Base-by-base conservation (phyloP, 495 filamentous ascomycete species). In the Saxophila tyrrhenica region DNA sequence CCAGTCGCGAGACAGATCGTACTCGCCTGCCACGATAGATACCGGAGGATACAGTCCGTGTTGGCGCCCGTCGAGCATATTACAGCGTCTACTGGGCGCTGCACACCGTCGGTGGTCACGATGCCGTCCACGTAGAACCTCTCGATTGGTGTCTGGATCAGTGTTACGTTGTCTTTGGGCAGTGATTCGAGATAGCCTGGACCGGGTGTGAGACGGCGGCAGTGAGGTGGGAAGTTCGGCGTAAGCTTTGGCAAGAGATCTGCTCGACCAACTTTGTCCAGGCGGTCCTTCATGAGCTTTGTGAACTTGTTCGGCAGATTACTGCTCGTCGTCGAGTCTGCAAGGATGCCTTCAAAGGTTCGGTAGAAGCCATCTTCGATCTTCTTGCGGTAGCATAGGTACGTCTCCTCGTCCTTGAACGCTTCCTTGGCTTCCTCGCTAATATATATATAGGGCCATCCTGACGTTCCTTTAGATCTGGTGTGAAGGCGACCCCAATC, bases 11-110 rank as follows among this genome's bases (percentile, higher is more conserved):
- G 44, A 65, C 5, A 83, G 70, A 51, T 82, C 73, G 11, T 73
- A 61, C 0, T 74, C 75, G 51, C 72, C 61, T 2, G 73, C 71
- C 47, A 68, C 63, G 62, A 86, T 75, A 8, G 76, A 70, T 61
- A 85, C 86, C 0, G 76, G 77, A 0, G 80, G 78, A 75, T 73
- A 54, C 80, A 72, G 51, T 79, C 72, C 16, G 70, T 67, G 60
- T 86, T 80, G 23, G 79, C 80, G 10, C 84, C 83, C 0, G 83
- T 88, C 15, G 83, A 77, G 64, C 84, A 88, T 63, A 86, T 78
- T 1, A 78, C 58, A 2, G 67, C 61, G 43, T 78, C 76, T 2
- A 71, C 48, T 1, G 69, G 55, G 47, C 64, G 65, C 3, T 64
- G 39, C 0, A 55, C 52, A 11, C 66, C 58, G 7, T 67, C 65